Conservation (phyloP, 164 flowering plant species). For the Liriodendron chinense region DNA sequence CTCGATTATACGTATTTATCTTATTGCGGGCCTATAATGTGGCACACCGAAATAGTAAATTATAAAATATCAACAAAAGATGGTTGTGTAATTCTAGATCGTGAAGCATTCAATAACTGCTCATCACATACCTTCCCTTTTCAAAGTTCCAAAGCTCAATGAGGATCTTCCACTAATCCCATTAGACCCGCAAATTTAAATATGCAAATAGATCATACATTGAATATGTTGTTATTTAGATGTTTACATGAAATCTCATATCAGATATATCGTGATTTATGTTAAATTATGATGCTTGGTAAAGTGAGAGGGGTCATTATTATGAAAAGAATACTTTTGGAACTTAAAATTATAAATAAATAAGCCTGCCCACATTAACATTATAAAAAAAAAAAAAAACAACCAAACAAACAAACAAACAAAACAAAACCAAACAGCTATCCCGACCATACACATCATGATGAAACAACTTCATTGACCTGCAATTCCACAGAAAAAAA, state of each 20-base stretch:
- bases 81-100: neutral
- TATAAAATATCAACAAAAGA: neutral
- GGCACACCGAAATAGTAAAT: too few species aligned
- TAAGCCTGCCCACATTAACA: too few species aligned
- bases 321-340: neutral
- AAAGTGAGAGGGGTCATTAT: neutral
- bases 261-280: neutral
- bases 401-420: too few species aligned
- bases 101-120: neutral
- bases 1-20: too few species aligned
- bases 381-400: too few species aligned
- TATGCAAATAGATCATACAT: neutral
- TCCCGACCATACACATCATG: too few species aligned
- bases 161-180: constrained; percentile 26
- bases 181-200: constrained; percentile 19
- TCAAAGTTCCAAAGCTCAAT: constrained; percentile 11
- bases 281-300: neutral
- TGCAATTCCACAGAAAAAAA: too few species aligned
- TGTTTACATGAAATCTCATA: neutral
- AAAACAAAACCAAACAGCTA: too few species aligned
- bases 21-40: too few species aligned
- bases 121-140: too few species aligned
- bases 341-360: too few species aligned
- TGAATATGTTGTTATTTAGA: neutral
- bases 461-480: too few species aligned